Base-by-base conservation (phyloP, 495 filamentous ascomycete species). In the Mytilinidion resinicola region DNA sequence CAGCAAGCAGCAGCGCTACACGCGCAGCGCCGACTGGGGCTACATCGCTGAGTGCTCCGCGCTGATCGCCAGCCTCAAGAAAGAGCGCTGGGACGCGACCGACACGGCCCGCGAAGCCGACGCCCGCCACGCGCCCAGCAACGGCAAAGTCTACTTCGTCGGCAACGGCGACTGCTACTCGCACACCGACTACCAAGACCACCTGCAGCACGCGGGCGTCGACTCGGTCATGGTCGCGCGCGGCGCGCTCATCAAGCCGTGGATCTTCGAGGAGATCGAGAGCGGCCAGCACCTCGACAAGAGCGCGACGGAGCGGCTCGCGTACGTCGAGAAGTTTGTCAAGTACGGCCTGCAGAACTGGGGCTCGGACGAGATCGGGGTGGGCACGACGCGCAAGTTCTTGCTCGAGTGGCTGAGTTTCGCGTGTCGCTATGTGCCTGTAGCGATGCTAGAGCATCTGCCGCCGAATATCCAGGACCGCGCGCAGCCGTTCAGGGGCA, bases 101-200 rank as follows among this genome's bases (percentile, higher is more conserved):
- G 93, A 98, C 68, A 98, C 95, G 2, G 77, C 85, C 41, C 74
- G 75, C 11, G 89, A 89, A 64, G 77, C 88, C 0, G 93, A 98
- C 60, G 79, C 76, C 38, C 77, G 83, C 52, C 80, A 76, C 36
- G 70, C 77, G 57, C 82, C 87, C 11, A 70, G 75, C 1, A 78
- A 78, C 47, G 76, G 76, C 17, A 81, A 79, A 59, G 79, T 91
- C 33, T 97, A 87, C 73, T 96, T 98, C 76, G 74, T 97, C 48
- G 93, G 95, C 61, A 98, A 98, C 69, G 93, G 93, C 43, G 93
- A 98, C 72, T 91, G 89, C 73, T 96, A 88, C 72, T 96, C 91
- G 2, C 91, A 96, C 69, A 71, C 85, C 19, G 90, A 96, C 68
- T 97, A 97, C 69, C 82, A 84, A 55, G 70, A 83, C 41, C 89